phyloP scores from a whole-genome alignment of 164 flowering plant genomes.

The Tinospora cordifolia region DNA sequence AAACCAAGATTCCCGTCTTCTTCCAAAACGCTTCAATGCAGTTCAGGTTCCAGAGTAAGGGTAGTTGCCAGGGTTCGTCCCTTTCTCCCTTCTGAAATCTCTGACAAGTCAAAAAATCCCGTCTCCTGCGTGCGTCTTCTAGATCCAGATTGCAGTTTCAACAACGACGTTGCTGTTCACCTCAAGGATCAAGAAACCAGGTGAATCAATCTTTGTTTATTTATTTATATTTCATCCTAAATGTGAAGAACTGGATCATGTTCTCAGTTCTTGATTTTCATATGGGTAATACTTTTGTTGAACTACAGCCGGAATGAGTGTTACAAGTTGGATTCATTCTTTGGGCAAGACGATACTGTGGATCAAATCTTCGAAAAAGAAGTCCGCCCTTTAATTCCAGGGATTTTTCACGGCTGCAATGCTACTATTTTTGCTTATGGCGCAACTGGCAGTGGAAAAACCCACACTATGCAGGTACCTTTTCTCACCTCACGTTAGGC shows the following conservation, averaged over 20 bases:
- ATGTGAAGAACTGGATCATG: too few relatives aligned
- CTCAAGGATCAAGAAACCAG: slow-evolving; percentile 60
- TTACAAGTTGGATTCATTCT: slow-evolving; percentile 72
- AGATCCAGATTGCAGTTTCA: slow-evolving; percentile 23
- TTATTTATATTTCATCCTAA: too few relatives aligned
- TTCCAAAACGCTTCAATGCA: slow-evolving; percentile 14
- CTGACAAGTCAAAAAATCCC: slow-evolving; percentile 16
- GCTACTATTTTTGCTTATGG: slow-evolving; percentile 93
- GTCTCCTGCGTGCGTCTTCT: slow-evolving; percentile 44
- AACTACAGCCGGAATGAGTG: slow-evolving; percentile 67
- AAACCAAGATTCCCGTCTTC: slow-evolving; percentile 14
- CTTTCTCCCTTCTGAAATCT: slow-evolving; percentile 54
- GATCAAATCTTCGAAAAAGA: slow-evolving; percentile 54
- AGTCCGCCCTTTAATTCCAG: slow-evolving; percentile 71
- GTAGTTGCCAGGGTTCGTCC: slow-evolving; percentile 75
- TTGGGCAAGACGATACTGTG: slow-evolving; percentile 47
- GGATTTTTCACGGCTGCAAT: slow-evolving; percentile 59
- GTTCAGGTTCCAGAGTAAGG: slow-evolving; percentile 49
- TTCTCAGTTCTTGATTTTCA: background rate
- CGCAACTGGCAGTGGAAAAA: slow-evolving; percentile 96
- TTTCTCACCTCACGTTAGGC: background rate
- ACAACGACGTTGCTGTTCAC: slow-evolving; percentile 52
- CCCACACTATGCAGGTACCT: slow-evolving; percentile 86
- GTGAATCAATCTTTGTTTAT: slow-evolving; percentile 16
- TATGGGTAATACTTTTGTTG: slow-evolving; percentile 3